Evolutionary conservation across 1,139 yeast genomes (phyloP), one percentile per base, ranked within the genome.

Genomic region (Candida buenavistaensis): DNA sequence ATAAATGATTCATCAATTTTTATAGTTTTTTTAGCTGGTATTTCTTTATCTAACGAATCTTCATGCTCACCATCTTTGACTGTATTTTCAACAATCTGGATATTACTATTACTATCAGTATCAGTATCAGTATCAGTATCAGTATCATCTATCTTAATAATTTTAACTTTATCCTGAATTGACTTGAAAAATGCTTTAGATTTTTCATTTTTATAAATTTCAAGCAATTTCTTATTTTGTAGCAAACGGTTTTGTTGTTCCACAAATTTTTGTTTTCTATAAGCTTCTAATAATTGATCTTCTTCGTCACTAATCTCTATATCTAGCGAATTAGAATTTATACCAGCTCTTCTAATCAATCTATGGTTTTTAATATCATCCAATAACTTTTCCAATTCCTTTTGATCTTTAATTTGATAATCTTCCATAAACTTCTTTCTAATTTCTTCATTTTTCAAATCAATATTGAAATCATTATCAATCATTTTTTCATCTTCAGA

Each of bases 361-460:
- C 82, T 82, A 46, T 95, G 97, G 40, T 83, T 83, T 47, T 85
- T 82, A 36, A 90, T 75, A 58, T 90, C 97, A 40, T 82, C 85
- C 46, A 85, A 72, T 36, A 90, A 76, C 55, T 77, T 82, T 52
- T 82, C 83, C 39, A 90, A 79, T 60, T 83, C 74, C 41, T 75
- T 74, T 43, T 78, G 75, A 57, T 90, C 97, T 32, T 76, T 73
- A 36, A 74, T 75, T 28, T 80, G 77, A 47, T 84, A 84, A 35
- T 84, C 83, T 43, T 80, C 81, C 51, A 82, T 78, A 39, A 81
- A 73, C 47, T 77, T 72, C 39, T 73, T 66, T 39, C 83, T 74
- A 30, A 87, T 64, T 37, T 78, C 83, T 28, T 71, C 78, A 40
- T 79, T 75, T 45, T 82, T 75, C 35, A 80, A 66, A 34, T 78